Conservation (phyloP, 1,284 basidiomycete species). For the Apiotrichum gamsii region DNA sequence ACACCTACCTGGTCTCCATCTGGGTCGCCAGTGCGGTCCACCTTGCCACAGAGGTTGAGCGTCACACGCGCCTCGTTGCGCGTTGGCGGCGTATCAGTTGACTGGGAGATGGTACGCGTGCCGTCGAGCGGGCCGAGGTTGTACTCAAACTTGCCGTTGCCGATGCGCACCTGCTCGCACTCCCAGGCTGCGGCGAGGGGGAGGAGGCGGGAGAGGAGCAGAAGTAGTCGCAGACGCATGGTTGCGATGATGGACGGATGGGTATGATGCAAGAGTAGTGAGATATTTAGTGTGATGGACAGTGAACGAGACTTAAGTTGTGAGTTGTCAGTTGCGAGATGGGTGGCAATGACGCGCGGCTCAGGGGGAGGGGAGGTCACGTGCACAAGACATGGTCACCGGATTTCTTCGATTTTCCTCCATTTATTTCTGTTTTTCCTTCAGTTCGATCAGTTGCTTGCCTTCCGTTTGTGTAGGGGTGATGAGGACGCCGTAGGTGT, state of each 20-base stretch:
- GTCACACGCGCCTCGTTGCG: slow-evolving; percentile 32
- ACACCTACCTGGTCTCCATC: slow-evolving; percentile 44
- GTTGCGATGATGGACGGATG: background rate
- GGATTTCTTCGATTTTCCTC: too few species aligned
- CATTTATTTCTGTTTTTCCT: too few species aligned
- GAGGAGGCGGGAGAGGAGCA: background rate
- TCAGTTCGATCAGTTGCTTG: too few species aligned
- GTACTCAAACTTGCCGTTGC: slow-evolving; percentile 12
- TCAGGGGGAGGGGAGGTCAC: too few species aligned
- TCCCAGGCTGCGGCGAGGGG: background rate
- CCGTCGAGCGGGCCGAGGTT: slow-evolving; percentile 34
- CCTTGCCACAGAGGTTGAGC: slow-evolving; percentile 34
- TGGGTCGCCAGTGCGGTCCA: slow-evolving; percentile 26
- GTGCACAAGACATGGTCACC: too few species aligned
- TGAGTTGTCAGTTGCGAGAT: too few species aligned
- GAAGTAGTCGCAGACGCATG: background rate
- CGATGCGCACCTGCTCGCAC: background rate
- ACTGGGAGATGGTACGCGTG: slow-evolving; percentile 20
- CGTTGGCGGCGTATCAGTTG: slow-evolving; percentile 40
- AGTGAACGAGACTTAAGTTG: background rate
- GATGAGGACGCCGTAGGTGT: too few species aligned
- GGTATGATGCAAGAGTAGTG: too few species aligned
- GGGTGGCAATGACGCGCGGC: too few species aligned
- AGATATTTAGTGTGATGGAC: background rate
- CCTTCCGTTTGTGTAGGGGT: too few species aligned